Conservation (phyloP, 176 grass and related monocot species). For the Cymbopogon citratus region DNA sequence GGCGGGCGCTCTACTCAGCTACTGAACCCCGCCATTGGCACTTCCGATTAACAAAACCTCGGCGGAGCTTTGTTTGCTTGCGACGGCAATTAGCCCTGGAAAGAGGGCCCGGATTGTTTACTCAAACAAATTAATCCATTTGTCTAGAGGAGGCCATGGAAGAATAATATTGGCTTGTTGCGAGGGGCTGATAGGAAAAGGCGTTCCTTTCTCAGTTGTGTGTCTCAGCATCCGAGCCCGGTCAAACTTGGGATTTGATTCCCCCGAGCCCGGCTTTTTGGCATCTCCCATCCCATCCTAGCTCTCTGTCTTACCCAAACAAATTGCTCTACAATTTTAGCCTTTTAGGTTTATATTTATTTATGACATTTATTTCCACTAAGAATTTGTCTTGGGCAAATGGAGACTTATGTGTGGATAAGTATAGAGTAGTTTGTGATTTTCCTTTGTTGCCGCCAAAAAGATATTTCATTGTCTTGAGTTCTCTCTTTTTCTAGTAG, state of each 20-base stretch:
- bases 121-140: conserved; percentile 12
- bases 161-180: background rate
- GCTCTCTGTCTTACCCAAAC: background rate
- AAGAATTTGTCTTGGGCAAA: background rate
- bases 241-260: conserved; percentile 88
- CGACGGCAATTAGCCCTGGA: conserved; percentile 35
- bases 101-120: conserved; percentile 27
- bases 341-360: background rate
- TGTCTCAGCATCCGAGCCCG: conserved; percentile 47
- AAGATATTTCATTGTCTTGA: background rate
- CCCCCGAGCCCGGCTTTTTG: conserved; percentile 51
- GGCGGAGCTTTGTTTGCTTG: conserved; percentile 35
- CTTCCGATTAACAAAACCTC: conserved; percentile 26
- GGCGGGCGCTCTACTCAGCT: conserved; percentile 25
- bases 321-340: background rate
- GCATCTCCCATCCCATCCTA: conserved; percentile 11
- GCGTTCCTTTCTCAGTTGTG: background rate
- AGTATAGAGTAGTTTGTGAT: background rate
- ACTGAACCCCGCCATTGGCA: conserved; percentile 35
- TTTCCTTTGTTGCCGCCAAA: background rate
- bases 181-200: conserved; percentile 19
- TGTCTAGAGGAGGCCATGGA: background rate
- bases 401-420: background rate
- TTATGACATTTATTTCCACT: background rate
- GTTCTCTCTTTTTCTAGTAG: background rate